phyloP scores from a whole-genome alignment of 2,329 filamentous ascomycete genomes.

The Botrytis fabae region DNA sequence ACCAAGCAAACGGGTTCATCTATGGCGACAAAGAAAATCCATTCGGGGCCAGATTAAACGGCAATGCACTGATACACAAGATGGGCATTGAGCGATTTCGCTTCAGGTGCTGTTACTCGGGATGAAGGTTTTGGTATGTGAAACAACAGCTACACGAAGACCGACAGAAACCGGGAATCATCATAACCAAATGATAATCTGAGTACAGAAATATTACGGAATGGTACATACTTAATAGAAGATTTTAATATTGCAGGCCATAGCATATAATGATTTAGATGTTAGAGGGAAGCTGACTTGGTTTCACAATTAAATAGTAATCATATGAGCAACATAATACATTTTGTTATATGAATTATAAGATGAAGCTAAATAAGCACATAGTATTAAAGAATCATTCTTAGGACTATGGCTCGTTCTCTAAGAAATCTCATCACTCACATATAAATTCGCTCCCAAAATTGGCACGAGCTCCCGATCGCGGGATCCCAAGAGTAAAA shows the following conservation, averaged over 20 bases:
- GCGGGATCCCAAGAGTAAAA: conserved; percentile 32
- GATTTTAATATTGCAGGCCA: too few relatives aligned
- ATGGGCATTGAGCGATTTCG: neutral
- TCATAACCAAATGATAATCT: neutral
- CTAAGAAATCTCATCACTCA: conserved; percentile 28
- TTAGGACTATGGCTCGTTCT: too few relatives aligned
- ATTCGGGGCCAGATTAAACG: neutral
- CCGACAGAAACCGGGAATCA: neutral
- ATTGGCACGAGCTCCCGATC: conserved; percentile 30
- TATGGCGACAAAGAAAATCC: neutral
- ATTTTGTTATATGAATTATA: too few relatives aligned
- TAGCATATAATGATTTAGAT: too few relatives aligned
- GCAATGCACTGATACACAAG: neutral
- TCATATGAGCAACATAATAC: too few relatives aligned
- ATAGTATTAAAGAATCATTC: too few relatives aligned
- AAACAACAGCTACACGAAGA: neutral
- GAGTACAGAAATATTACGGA: neutral
- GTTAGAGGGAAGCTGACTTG: too few relatives aligned
- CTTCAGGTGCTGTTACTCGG: neutral
- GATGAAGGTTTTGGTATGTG: neutral
- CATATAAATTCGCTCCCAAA: conserved; percentile 35
- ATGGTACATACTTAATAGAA: neutral
- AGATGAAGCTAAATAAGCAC: too few relatives aligned
- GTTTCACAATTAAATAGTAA: too few relatives aligned
- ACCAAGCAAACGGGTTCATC: neutral